Conservation (phyloP, 2,329 filamentous ascomycete genomes). For the Thielaviopsis cerberus region DNA sequence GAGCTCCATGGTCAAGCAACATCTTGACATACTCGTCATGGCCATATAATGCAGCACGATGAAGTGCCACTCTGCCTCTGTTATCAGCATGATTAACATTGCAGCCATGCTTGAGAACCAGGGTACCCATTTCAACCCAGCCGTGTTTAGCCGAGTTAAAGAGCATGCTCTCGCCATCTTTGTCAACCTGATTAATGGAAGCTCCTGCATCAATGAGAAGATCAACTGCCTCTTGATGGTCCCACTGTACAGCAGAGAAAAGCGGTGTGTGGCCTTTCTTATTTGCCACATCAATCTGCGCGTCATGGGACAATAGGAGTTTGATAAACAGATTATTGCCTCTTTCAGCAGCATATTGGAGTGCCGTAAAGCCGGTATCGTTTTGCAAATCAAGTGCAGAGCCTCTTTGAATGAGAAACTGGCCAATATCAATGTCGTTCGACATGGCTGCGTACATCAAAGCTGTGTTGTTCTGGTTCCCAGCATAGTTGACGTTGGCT, state of each 20-base stretch:
- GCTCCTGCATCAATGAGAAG: background rate
- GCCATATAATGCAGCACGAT: background rate
- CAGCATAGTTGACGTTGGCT: background rate
- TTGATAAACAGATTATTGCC: background rate
- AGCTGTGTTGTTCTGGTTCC: background rate
- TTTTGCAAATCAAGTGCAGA: background rate
- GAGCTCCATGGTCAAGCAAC: background rate
- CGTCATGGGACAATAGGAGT: background rate
- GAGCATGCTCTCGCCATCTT: background rate
- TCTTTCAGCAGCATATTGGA: background rate
- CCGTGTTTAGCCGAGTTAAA: background rate
- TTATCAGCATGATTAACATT: background rate
- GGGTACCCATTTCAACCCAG: background rate
- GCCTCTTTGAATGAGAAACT: background rate
- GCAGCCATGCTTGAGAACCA: background rate
- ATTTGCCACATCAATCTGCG: background rate
- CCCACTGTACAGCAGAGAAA: background rate
- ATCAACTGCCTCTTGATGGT: background rate
- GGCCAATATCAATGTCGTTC: background rate
- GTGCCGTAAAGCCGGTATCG: background rate
- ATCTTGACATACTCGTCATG: background rate
- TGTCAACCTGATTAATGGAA: background rate
- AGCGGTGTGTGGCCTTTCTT: background rate
- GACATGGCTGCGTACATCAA: background rate
- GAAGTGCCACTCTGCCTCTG: background rate